These are phyloP conservation scores for Ceratorhiza oryzae-sativae DNA, from an alignment of 1,284 basidiomycete species.

Conservation along the genomic window DNA sequence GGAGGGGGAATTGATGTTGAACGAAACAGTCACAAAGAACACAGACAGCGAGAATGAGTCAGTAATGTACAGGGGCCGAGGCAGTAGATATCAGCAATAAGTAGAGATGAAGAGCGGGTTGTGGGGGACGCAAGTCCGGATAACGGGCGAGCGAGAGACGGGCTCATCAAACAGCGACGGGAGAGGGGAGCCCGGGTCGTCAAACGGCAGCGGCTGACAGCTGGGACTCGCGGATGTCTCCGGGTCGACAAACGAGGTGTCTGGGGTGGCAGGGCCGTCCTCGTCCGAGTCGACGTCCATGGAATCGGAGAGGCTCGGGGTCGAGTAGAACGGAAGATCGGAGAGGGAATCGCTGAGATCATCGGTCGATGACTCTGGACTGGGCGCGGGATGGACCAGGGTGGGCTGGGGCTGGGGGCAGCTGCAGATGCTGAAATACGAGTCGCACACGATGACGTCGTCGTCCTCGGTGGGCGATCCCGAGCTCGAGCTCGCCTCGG, in stretches of 20 bases:
- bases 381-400: constrained; percentile 58
- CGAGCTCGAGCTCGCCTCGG: constrained; percentile 46
- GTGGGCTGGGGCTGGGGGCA: constrained; percentile 52
- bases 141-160: constrained; percentile 28
- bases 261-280: constrained; percentile 26
- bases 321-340: constrained; percentile 36
- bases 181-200: constrained; percentile 20
- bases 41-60: background rate
- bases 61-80: constrained; percentile 31
- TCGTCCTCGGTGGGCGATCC: constrained; percentile 49
- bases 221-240: background rate
- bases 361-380: constrained; percentile 70
- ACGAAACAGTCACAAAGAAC: constrained; percentile 15
- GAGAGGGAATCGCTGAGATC: constrained; percentile 59
- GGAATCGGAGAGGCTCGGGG: constrained; percentile 14
- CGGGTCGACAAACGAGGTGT: constrained; percentile 30
- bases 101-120: constrained; percentile 36
- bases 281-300: constrained; percentile 32
- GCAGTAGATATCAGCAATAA: constrained; percentile 38
- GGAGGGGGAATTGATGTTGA: constrained; percentile 27
- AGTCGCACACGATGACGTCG: constrained; percentile 47
- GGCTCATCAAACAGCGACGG: constrained; percentile 28
- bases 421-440: constrained; percentile 45
- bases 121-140: constrained; percentile 28
- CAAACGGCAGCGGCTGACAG: constrained; percentile 16